Percentiles rank a stretch among this genome's conserved stretches.
These are phyloP conservation scores for Xylaria sp. DNA, from an alignment of 2,329 filamentous ascomycete species.

Conservation along the genomic window DNA sequence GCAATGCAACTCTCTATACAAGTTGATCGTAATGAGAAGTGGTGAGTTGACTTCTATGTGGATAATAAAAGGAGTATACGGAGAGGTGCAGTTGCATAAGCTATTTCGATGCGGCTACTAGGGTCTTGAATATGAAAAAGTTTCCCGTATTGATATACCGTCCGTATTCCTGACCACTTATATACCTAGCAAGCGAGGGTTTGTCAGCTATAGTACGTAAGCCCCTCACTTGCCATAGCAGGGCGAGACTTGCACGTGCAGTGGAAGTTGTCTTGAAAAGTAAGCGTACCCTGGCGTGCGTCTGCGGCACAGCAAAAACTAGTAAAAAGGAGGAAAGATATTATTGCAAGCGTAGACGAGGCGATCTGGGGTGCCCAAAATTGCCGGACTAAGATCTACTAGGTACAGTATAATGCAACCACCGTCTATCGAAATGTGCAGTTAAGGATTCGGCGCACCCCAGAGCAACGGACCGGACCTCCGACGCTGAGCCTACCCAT, in stretches of 20 bases:
- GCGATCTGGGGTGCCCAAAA: background rate
- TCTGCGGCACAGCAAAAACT: background rate
- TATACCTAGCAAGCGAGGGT: background rate
- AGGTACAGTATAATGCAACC: background rate
- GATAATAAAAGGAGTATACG: background rate
- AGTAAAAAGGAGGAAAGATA: too few species aligned
- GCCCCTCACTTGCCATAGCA: background rate
- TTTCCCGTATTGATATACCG: background rate
- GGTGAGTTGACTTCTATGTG: background rate
- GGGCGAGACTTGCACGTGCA: background rate
- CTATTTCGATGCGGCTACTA: background rate
- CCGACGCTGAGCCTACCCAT: background rate
- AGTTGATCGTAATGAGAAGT: background rate
- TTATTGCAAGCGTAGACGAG: too few species aligned
- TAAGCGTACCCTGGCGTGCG: background rate
- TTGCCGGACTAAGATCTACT: background rate
- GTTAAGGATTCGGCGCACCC: background rate
- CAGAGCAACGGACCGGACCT: background rate
- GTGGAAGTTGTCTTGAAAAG: background rate
- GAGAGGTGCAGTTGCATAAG: background rate
- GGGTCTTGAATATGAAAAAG: background rate
- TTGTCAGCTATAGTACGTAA: background rate
- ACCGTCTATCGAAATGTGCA: background rate
- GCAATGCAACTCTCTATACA: background rate
- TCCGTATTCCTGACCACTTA: background rate